These are phyloP conservation scores for Arabidopsis hybrid DNA, from an alignment of 441 rosid genomes.

Conservation along the genomic window DNA sequence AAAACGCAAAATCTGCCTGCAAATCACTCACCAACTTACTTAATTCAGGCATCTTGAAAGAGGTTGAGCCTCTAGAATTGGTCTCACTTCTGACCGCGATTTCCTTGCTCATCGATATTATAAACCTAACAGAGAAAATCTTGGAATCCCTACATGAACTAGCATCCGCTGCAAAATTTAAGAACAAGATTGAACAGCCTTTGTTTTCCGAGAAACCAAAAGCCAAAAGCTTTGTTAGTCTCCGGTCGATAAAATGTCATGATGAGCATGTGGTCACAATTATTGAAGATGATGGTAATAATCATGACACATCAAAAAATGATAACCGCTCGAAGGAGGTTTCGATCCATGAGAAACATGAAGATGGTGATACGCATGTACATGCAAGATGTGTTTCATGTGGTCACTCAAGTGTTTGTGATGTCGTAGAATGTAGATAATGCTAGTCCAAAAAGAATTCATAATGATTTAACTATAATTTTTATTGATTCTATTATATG, in stretches of 20 bases:
- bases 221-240: constrained; percentile 20
- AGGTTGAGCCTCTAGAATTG: constrained; percentile 45
- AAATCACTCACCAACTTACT: constrained; percentile 53
- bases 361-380: constrained; percentile 3
- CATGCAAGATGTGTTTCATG: constrained; percentile 12
- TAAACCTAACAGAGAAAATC: constrained; percentile 50
- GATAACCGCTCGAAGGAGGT: constrained; percentile 2
- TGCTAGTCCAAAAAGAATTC: constrained; percentile 3
- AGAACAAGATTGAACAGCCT: constrained; percentile 38
- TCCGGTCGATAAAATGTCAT: constrained; percentile 19
- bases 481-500: background rate
- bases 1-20: constrained; percentile 44
- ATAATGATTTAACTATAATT: background rate
- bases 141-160: constrained; percentile 57
- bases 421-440: constrained; percentile 34
- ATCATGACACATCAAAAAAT: constrained; percentile 6
- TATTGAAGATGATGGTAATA: constrained; percentile 14
- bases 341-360: constrained; percentile 22
- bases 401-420: constrained; percentile 14
- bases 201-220: constrained; percentile 37
- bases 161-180: constrained; percentile 51
- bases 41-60: constrained; percentile 52
- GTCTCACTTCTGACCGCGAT: constrained; percentile 52
- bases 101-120: constrained; percentile 54
- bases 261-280: constrained; percentile 35